Base-by-base conservation (phyloP, 805 yeast genomes). In the Spathaspora sp. region DNA sequence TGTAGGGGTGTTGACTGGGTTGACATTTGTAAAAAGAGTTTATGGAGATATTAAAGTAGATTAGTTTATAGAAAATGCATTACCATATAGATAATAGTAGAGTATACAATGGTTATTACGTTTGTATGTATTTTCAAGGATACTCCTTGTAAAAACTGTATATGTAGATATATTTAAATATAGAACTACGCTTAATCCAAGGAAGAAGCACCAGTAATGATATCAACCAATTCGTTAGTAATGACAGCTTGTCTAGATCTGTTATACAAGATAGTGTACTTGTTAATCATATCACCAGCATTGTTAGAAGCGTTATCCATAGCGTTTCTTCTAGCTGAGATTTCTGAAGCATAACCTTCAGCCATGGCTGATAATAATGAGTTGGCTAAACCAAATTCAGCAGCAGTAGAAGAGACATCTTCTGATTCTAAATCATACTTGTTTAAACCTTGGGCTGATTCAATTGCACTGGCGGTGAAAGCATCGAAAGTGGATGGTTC, bases 281-380 rank as follows among this genome's bases (percentile, higher is more conserved):
- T 87, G 78, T 82, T 85, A 72, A 94, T 94, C 98, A 94, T 94
- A 67, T 94, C 99, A 78, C 96, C 97, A 58, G 99, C 99, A 72
- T 93, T 93, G 94, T 94, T 93, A 63, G 97, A 91, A 57, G 99
- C 99, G 70, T 94, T 94, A 78, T 93, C 99, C 99, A 93, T 93
- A 63, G 99, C 98, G 72, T 90, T 93, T 85, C 99, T 92, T 86
- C 99, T 92, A 55, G 99, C 97, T 59, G 96, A 87, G 61, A 92
- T 82, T 81, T 93, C 99, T 53, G 98, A 89, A 56, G 98, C 97
- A 76, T 93, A 92, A 75, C 97, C 98, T 72, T 94, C 97, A 59
- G 97, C 93, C 81, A 92, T 82, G 55, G 97, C 97, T 66, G 92
- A 77, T 72, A 87, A 83, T 65, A 93, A 81, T 66, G 90, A 83